Evolutionary conservation across 1,284 basidiomycete species (phyloP).

Genomic region (Vanrija pseudolonga): DNA sequence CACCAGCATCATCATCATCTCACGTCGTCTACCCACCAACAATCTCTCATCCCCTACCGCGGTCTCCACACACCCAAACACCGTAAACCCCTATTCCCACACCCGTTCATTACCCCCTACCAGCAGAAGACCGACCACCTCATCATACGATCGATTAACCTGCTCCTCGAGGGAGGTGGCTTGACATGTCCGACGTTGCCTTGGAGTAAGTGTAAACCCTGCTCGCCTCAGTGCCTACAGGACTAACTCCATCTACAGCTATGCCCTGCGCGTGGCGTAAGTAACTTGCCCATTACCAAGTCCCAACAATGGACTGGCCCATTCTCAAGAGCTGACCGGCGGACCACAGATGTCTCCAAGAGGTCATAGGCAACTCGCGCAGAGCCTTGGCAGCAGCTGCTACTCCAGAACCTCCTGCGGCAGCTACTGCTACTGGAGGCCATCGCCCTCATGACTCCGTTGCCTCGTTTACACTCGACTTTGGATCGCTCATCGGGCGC

Average conservation of each 20-base stretch:
- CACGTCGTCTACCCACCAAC: too few relatives aligned
- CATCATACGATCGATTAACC: conserved; percentile 55
- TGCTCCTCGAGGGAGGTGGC: conserved; percentile 53
- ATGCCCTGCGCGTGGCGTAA: conserved; percentile 37
- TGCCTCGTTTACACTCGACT: conserved; percentile 34
- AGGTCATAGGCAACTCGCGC: conserved; percentile 10
- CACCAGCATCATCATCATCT: too few relatives aligned
- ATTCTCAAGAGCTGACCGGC: not conserved
- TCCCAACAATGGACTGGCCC: too few relatives aligned
- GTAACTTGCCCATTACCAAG: conserved; percentile 3
- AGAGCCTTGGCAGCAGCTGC: conserved; percentile 1
- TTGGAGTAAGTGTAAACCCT: not conserved
- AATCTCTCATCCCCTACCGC: too few relatives aligned
- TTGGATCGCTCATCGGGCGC: conserved; percentile 32
- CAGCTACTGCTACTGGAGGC: not conserved
- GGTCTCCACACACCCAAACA: too few relatives aligned
- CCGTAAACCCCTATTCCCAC: too few relatives aligned
- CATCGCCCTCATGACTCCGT: conserved; percentile 14
- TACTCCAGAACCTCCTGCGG: not conserved
- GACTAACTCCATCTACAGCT: conserved; percentile 14
- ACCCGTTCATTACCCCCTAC: too few relatives aligned
- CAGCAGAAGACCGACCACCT: not conserved
- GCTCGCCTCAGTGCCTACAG: not conserved
- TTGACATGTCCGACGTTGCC: not conserved
- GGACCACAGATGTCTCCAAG: conserved; percentile 27